These are phyloP conservation scores for Solanum etuberosum DNA, from an alignment of 257 asterid genomes.

Conservation along the genomic window DNA sequence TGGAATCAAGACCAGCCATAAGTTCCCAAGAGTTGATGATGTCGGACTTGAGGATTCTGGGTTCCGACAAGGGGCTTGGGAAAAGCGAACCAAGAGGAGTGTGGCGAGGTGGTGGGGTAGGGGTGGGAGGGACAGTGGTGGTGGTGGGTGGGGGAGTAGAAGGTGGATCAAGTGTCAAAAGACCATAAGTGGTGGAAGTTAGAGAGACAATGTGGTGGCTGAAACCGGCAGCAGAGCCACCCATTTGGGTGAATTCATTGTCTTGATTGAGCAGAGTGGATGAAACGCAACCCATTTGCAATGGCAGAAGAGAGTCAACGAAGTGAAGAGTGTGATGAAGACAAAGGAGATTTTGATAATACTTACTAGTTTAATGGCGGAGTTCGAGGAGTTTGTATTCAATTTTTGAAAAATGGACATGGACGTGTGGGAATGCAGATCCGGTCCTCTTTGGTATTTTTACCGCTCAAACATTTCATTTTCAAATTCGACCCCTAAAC, in stretches of 20 bases:
- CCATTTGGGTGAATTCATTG: constrained; percentile 64
- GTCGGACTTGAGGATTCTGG: constrained; percentile 34
- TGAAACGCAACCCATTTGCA: constrained; percentile 82
- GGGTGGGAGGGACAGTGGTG: constrained; percentile 17
- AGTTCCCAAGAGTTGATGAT: constrained; percentile 88
- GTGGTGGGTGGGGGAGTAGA: constrained; percentile 9
- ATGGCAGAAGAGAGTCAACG: not conserved
- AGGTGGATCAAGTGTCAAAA: constrained; percentile 57
- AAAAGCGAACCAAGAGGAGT: constrained; percentile 65
- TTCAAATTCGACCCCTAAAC: not conserved
- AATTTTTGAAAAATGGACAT: not conserved
- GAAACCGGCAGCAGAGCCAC: constrained; percentile 55
- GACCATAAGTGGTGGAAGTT: constrained; percentile 91
- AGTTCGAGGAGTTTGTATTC: not conserved
- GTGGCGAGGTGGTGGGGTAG: constrained; percentile 49
- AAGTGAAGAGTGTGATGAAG: not conserved
- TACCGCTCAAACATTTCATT: constrained; percentile 4
- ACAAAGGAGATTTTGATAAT: not conserved
- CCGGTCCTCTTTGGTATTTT: not conserved
- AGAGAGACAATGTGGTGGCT: constrained; percentile 94
- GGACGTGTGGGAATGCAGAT: not conserved
- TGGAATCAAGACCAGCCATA: constrained; percentile 71
- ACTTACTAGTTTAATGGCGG: not conserved
- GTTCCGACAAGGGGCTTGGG: constrained; percentile 41
- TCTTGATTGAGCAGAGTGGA: constrained; percentile 64